phyloP scores from a whole-genome alignment of 345 rosid genomes.

The Pseudoturritis turrita region DNA sequence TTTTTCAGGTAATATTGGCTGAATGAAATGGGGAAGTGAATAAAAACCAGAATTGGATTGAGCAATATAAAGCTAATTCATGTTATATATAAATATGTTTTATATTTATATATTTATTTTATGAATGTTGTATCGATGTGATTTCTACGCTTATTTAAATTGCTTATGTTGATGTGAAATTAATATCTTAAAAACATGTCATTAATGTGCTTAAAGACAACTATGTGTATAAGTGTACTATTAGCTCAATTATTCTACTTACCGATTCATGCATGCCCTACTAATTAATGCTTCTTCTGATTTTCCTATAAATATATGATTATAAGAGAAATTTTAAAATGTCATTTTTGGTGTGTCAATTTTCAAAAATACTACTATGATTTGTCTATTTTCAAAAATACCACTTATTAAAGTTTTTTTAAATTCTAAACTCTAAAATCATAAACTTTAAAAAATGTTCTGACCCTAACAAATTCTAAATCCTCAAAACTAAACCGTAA shows the following conservation, averaged over 20 bases:
- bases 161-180: slow-evolving; percentile 19
- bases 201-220: slow-evolving; percentile 4
- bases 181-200: slow-evolving; percentile 12
- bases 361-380: too few species aligned
- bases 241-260: not conserved
- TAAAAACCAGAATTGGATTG: slow-evolving; percentile 27
- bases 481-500: too few species aligned
- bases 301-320: not conserved
- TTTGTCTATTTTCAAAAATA: too few species aligned
- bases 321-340: too few species aligned
- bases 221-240: slow-evolving; percentile 5
- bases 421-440: too few species aligned
- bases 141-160: slow-evolving; percentile 9
- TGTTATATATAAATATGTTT: slow-evolving; percentile 8
- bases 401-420: too few species aligned
- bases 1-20: slow-evolving; percentile 28
- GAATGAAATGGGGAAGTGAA: slow-evolving; percentile 11
- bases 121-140: slow-evolving; percentile 12
- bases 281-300: not conserved
- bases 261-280: not conserved
- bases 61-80: slow-evolving; percentile 24
- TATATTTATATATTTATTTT: slow-evolving; percentile 5
- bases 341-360: too few species aligned
- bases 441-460: too few species aligned
- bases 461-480: too few species aligned